phyloP scores from a whole-genome alignment of 2,329 filamentous ascomycete species.

The Phialophora macrospora region DNA sequence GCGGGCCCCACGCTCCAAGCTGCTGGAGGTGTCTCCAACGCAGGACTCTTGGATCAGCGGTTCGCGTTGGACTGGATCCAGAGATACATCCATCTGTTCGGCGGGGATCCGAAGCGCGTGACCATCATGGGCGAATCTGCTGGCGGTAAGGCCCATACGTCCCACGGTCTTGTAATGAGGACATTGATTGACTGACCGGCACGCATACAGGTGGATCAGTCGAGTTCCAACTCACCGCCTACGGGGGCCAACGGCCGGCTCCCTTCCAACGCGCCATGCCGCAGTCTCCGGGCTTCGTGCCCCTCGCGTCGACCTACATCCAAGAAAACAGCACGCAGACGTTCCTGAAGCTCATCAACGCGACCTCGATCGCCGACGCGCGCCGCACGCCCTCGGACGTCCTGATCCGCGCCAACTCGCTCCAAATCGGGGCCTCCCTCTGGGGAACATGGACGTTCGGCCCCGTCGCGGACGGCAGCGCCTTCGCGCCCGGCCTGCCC shows the following conservation, averaged over 20 bases:
- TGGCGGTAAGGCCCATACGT: slow-evolving; percentile 43
- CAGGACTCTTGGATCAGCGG: slow-evolving; percentile 59
- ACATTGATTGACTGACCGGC: no score
- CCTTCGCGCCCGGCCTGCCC: slow-evolving; percentile 53
- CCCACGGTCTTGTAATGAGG: no score
- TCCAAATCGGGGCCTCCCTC: slow-evolving; percentile 47
- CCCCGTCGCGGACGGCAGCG: slow-evolving; percentile 56
- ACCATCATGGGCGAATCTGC: slow-evolving; percentile 60
- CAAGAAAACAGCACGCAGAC: slow-evolving; percentile 48
- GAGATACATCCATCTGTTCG: slow-evolving; percentile 59
- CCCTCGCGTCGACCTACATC: slow-evolving; percentile 42
- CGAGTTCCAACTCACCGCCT: slow-evolving; percentile 61
- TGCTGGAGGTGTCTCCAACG: slow-evolving; percentile 54
- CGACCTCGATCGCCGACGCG: slow-evolving; percentile 53
- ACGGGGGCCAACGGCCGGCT: slow-evolving; percentile 47
- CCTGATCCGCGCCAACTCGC: slow-evolving; percentile 52
- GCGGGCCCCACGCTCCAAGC: slow-evolving; percentile 51
- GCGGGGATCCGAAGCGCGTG: slow-evolving; percentile 57
- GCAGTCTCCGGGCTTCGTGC: slow-evolving; percentile 51
- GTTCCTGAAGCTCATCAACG: slow-evolving; percentile 51
- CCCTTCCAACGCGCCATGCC: slow-evolving; percentile 49
- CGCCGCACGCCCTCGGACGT: slow-evolving; percentile 47
- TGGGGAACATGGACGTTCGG: slow-evolving; percentile 53
- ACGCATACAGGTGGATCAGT: slow-evolving; percentile 49
- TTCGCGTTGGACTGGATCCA: slow-evolving; percentile 64